Evolutionary conservation across 108 stramenopile genomes (phyloP).

Genomic region (Skeletonema costatum): DNA sequence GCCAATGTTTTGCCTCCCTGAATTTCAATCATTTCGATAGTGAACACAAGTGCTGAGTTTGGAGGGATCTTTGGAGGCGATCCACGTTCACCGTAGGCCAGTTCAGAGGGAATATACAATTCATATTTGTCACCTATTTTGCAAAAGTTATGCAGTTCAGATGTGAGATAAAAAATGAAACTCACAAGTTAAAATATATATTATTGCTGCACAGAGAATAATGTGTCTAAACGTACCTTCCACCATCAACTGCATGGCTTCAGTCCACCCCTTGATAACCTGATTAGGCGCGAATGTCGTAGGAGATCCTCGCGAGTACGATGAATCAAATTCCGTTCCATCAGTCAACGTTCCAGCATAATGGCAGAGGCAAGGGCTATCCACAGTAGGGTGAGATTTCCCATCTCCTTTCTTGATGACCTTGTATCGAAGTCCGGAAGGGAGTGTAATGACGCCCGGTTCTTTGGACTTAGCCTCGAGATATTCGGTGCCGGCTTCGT

Average conservation of each 20-base stretch:
- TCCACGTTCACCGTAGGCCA: slow-evolving; percentile 92
- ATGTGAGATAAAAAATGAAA: not conserved
- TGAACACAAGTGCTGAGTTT: slow-evolving; percentile 85
- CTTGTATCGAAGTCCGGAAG: slow-evolving; percentile 89
- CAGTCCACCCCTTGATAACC: slow-evolving; percentile 88
- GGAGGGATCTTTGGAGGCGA: slow-evolving; percentile 70
- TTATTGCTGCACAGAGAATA: not conserved
- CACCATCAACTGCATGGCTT: slow-evolving; percentile 86
- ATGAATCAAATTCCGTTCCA: slow-evolving; percentile 89
- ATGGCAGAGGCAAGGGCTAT: slow-evolving; percentile 84
- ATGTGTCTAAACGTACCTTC: slow-evolving; percentile 38
- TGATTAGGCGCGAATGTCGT: slow-evolving; percentile 92
- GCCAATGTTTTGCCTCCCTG: slow-evolving; percentile 64
- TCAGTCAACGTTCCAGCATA: slow-evolving; percentile 90
- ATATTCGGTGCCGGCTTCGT: slow-evolving; percentile 73
- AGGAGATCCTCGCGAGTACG: slow-evolving; percentile 84
- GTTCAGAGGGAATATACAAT: slow-evolving; percentile 81
- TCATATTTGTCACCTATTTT: slow-evolving; percentile 77
- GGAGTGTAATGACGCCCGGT: slow-evolving; percentile 70
- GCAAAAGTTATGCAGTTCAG: not conserved
- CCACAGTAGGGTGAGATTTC: slow-evolving; percentile 60
- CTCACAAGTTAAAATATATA: not conserved
- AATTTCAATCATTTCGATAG: slow-evolving; percentile 89
- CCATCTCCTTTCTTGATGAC: slow-evolving; percentile 72
- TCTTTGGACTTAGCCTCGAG: slow-evolving; percentile 77